Conservation (phyloP, 2,329 filamentous ascomycete species). For the Colletotrichum brevisporum region DNA sequence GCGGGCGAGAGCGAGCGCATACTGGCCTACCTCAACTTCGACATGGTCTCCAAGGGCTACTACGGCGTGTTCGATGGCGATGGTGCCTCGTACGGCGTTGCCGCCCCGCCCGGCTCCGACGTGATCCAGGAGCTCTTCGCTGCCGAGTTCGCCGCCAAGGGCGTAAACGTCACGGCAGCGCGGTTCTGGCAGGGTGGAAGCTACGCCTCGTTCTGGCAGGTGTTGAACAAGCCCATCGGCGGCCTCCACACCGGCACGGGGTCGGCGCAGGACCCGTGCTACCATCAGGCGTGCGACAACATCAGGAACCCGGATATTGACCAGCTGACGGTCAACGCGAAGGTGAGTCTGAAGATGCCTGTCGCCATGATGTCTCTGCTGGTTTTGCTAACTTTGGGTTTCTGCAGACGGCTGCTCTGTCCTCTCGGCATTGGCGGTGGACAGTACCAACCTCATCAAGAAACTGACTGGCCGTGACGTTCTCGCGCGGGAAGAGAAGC, state of each 20-base stretch:
- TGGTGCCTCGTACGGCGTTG: constrained; percentile 53
- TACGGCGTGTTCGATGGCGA: constrained; percentile 53
- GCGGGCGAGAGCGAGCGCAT: constrained; percentile 51
- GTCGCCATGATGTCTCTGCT: background rate
- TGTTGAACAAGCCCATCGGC: constrained; percentile 65
- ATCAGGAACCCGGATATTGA: constrained; percentile 55
- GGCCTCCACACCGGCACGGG: constrained; percentile 74
- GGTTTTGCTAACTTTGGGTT: background rate
- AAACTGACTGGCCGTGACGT: background rate
- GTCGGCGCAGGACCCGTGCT: constrained; percentile 54
- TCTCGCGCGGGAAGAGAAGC: background rate
- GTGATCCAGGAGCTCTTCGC: constrained; percentile 52
- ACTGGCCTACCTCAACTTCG: constrained; percentile 57
- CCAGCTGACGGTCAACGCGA: constrained; percentile 51
- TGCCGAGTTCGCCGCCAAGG: constrained; percentile 50
- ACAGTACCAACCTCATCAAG: constrained; percentile 42
- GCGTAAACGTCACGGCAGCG: constrained; percentile 48
- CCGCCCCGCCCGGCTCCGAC: constrained; percentile 51
- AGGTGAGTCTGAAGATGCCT: constrained; percentile 19
- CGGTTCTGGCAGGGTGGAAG: constrained; percentile 62
- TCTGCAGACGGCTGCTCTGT: constrained; percentile 24
- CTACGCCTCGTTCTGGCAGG: constrained; percentile 71
- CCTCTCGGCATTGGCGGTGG: constrained; percentile 26
- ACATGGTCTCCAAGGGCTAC: constrained; percentile 56
- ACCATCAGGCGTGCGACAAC: constrained; percentile 55